Evolutionary conservation across 345 rosid species (phyloP), one percentile per base, ranked within the genome.

Genomic region (Populus tremula): DNA sequence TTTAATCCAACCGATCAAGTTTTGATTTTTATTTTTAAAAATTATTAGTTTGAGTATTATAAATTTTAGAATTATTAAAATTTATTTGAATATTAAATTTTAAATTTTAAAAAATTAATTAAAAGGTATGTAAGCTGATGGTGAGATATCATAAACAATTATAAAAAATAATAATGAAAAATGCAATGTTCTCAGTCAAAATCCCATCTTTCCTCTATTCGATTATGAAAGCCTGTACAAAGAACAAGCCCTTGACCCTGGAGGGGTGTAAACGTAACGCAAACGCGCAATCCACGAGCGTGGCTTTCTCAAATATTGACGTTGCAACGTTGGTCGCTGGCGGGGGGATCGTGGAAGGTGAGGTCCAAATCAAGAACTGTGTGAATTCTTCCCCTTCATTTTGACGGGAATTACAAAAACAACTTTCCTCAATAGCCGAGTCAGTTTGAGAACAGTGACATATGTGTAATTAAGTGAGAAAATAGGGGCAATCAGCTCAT

Each of bases 251-350:
- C 71, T 70, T 64, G 70, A 49, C 27, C 8, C 0, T 0, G 80
- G 67, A 4, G 65, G 65, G 70, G 73, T 73, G 81, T 73, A 80
- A 76, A 45, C 85, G 83, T 85, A 76, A 85, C 82, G 70, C 20
- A 64, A 76, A 85, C 88, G 87, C 88, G 85, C 88, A 79, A 23
- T 17, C 77, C n/a, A 75, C 41, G 75, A 59, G 85, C 86, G 88
- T 85, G 86, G 85, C 83, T 69, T 8, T 11, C 69, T 13, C 8
- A 6, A 5, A 33, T 21, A 49, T 74, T 59, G 80, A 83, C 82
- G 85, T 71, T 63, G 14, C 20, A 47, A 12, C 47, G 11, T 29
- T 17, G 73, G 78, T 56, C 36, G 47, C 70, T 36, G 49, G 82
- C 76, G 85, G 81, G 77, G 78, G 77, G 61, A 13, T 17, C 63